Evolutionary conservation across 805 yeast genomes (phyloP).

Genomic region (Priceomyces medius): DNA sequence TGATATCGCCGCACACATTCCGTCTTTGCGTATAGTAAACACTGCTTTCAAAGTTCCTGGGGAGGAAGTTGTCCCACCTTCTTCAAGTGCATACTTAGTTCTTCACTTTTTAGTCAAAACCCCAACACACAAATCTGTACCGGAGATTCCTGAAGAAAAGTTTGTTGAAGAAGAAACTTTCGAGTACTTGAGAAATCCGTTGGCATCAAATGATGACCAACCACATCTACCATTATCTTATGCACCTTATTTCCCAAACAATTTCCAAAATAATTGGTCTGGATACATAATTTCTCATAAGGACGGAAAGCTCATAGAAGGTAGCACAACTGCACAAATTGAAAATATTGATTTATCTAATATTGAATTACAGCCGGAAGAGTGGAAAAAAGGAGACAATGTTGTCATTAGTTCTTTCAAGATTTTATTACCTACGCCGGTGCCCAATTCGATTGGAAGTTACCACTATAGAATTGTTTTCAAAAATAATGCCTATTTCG

Average conservation of each 20-base stretch:
- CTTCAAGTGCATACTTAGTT: slow-evolving; percentile 69
- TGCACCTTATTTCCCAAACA: slow-evolving; percentile 75
- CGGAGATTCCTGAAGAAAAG: slow-evolving; percentile 40
- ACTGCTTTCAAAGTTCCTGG: slow-evolving; percentile 87
- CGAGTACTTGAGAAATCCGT: slow-evolving; percentile 72
- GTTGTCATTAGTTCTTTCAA: slow-evolving; percentile 70
- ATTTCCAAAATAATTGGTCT: slow-evolving; percentile 54
- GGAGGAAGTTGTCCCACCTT: slow-evolving; percentile 67
- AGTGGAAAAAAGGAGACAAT: slow-evolving; percentile 45
- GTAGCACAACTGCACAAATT: slow-evolving; percentile 50
- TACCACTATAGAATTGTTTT: slow-evolving; percentile 68
- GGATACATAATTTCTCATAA: slow-evolving; percentile 69
- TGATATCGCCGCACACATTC: slow-evolving; percentile 61
- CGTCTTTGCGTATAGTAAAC: slow-evolving; percentile 62
- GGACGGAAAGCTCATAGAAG: slow-evolving; percentile 77
- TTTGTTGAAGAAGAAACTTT: slow-evolving; percentile 59
- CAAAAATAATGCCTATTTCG: slow-evolving; percentile 76
- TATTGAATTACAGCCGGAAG: slow-evolving; percentile 50
- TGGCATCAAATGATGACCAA: slow-evolving; percentile 59
- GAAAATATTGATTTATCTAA: slow-evolving; percentile 55
- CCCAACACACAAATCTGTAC: slow-evolving; percentile 61
- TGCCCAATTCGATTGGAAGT: slow-evolving; percentile 70
- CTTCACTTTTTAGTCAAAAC: slow-evolving; percentile 76
- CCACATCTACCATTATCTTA: slow-evolving; percentile 66
- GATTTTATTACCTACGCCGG: slow-evolving; percentile 67